Percentiles rank a stretch among this genome's conserved stretches.
Evolutionary conservation across 306 rosid species (phyloP).

Genomic region (Rosa rugosa): DNA sequence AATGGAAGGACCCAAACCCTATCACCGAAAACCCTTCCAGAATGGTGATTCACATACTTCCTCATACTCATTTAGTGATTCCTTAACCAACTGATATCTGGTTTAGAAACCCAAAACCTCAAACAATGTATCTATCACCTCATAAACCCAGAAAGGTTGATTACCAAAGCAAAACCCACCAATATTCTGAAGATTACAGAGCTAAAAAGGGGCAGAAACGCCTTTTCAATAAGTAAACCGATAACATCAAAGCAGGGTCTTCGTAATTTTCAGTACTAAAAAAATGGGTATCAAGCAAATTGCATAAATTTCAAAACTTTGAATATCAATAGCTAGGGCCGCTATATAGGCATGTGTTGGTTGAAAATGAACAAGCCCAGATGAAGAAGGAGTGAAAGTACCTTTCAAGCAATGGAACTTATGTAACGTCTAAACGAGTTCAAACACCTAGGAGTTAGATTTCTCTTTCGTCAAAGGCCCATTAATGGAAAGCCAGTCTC

Average conservation of each 20-base stretch:
- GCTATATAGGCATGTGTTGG: constrained; percentile 24
- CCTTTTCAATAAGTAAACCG: constrained; percentile 22
- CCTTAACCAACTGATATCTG: constrained; percentile 16
- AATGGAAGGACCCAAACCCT: constrained; percentile 85
- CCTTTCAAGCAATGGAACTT: constrained; percentile 16
- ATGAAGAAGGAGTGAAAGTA: constrained; percentile 25
- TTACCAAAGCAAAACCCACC: constrained; percentile 38
- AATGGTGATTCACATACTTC: constrained; percentile 73
- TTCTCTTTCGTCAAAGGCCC: constrained; percentile 28
- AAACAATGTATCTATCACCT: constrained; percentile 24
- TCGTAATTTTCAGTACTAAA: constrained; percentile 26
- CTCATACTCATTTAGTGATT: constrained; percentile 57
- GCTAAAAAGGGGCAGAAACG: constrained; percentile 7
- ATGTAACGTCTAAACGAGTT: constrained; percentile 21
- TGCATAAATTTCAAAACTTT: constrained; percentile 31
- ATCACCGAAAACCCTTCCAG: constrained; percentile 79
- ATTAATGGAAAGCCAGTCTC: constrained; percentile 29
- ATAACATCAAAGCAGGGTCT: constrained; percentile 33
- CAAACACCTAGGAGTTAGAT: constrained; percentile 22
- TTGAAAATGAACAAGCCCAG: constrained; percentile 38
- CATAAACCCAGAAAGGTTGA: constrained; percentile 20
- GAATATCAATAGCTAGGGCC: constrained; percentile 32
- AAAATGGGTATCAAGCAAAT: constrained; percentile 38
- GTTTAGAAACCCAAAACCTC: constrained; percentile 30
- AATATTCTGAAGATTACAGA: constrained; percentile 21